Base-by-base conservation (phyloP, 2,329 filamentous ascomycete genomes). In the Onygena corvina region DNA sequence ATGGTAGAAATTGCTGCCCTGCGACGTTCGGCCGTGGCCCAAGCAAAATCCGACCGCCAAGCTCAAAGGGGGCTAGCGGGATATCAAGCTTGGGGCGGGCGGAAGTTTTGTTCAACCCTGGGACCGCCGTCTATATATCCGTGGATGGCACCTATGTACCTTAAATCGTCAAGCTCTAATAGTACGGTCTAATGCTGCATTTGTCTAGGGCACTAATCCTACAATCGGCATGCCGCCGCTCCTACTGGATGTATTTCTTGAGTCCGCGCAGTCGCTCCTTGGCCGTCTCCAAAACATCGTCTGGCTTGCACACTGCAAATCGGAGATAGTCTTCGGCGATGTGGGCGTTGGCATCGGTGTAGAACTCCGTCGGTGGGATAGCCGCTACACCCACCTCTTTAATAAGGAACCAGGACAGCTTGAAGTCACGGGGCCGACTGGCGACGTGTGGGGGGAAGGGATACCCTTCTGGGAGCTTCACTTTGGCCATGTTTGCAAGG, bases 281-380 rank as follows among this genome's bases (percentile, higher is more conserved):
- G 2, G 86, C 86, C 49, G 76, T 76, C 64, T 89, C 84, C 18
- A 92, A 68, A 31, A 96, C 80, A 36, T 86, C 79, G 61, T 98
- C 88, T 29, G 90, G 79, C 74, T 98, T 98, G 72, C 92, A 98
- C 1, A 98, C 88, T 0, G 92, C 92, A 64, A 96, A 96, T 20
- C 92, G 76, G 60, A 98, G 75, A 70, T 93, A 98, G 60, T 96
- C 84, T 72, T 95, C 86, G 0, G 86, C 92, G 58, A 95, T 79
- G 59, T 85, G 80, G 23, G 84, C 80, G 61, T 94, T 94, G 36
- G 67, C 71, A 14, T 86, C 81, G 0, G 90, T 95, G 65, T 95
- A 96, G 67, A 98, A 98, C 67, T 98, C 92, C 0, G 89, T 94
- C 0, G 92, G 92, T 14, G 92, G 92, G 54, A 98, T 95, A 6